A percentile compares a stretch with the other conserved stretches of the same genome.
phyloP scores from a whole-genome alignment of 2,329 filamentous ascomycete genomes.

The Aureobasidium musti region DNA sequence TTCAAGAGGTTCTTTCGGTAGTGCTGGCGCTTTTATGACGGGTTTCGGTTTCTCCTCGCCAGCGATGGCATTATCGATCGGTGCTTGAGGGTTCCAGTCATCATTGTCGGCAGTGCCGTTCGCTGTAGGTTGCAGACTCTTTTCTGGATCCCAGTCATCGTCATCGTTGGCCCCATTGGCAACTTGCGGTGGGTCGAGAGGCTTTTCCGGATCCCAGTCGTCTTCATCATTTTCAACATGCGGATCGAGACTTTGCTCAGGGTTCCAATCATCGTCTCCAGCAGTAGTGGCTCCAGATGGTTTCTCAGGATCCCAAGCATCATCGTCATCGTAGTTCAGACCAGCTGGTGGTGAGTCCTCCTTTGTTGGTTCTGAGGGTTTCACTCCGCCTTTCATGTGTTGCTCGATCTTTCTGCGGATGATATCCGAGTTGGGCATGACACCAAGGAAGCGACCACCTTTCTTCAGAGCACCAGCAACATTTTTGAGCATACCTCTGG shows the following conservation, averaged over 20 bases:
- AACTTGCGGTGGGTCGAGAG: conserved; percentile 35
- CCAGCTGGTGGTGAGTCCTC: conserved; percentile 30
- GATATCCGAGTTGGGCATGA: conserved; percentile 95
- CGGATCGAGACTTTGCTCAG: conserved; percentile 44
- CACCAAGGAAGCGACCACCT: conserved; percentile 89
- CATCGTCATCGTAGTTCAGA: conserved; percentile 37
- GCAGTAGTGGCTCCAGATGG: conserved; percentile 43
- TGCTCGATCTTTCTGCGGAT: conserved; percentile 75
- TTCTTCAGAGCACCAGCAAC: conserved; percentile 89
- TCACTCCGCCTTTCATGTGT: conserved; percentile 64
- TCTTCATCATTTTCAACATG: conserved; percentile 41
- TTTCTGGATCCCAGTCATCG: conserved; percentile 45
- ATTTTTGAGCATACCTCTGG: conserved; percentile 88
- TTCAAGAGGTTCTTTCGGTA: conserved; percentile 59
- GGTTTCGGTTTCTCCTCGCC: conserved; percentile 33
- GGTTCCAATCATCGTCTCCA: conserved; percentile 48
- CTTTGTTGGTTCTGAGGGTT: conserved; percentile 42
- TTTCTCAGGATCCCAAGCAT: conserved; percentile 39
- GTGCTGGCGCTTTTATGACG: conserved; percentile 31
- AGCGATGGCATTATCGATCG: conserved; percentile 41
- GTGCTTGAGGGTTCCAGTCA: conserved; percentile 41
- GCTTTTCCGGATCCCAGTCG: conserved; percentile 41
- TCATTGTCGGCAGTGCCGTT: conserved; percentile 32
- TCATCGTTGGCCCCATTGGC: conserved; percentile 37
- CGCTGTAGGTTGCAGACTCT: conserved; percentile 48